phyloP scores from a whole-genome alignment of 177 flowering plant species.

The Telopea speciosissima region DNA sequence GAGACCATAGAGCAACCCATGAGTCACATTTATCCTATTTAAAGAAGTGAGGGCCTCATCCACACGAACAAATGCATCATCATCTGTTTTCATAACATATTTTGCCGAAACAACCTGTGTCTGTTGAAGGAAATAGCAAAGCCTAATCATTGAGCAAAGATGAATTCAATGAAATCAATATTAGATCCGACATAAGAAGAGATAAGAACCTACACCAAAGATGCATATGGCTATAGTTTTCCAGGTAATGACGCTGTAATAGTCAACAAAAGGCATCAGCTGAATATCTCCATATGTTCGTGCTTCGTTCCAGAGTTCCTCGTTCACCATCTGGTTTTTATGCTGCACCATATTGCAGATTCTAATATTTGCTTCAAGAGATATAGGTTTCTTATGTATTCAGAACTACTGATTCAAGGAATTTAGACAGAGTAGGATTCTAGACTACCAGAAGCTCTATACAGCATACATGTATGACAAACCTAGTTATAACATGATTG shows the following conservation, averaged over 20 bases:
- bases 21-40: constrained; percentile 39
- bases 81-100: constrained; percentile 97
- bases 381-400: too few species aligned
- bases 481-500: not conserved
- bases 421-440: not conserved
- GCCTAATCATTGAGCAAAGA: not conserved
- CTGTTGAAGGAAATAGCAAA: constrained; percentile 36
- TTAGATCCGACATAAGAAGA: constrained; percentile 10
- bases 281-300: constrained; percentile 82
- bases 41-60: constrained; percentile 76
- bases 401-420: too few species aligned
- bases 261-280: constrained; percentile 97
- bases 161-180: constrained; percentile 15
- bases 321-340: constrained; percentile 85
- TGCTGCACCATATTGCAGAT: constrained; percentile 48
- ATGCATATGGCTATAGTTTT: constrained; percentile 93
- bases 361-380: not conserved
- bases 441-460: not conserved
- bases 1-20: constrained; percentile 84
- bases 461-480: not conserved
- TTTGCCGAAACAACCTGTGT: constrained; percentile 76
- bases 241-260: constrained; percentile 90
- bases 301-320: constrained; percentile 96
- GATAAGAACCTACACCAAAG: constrained; percentile 66
- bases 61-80: constrained; percentile 97